phyloP scores from a whole-genome alignment of 2,329 filamentous ascomycete genomes.

The Fusarium neocosmosporiellum region DNA sequence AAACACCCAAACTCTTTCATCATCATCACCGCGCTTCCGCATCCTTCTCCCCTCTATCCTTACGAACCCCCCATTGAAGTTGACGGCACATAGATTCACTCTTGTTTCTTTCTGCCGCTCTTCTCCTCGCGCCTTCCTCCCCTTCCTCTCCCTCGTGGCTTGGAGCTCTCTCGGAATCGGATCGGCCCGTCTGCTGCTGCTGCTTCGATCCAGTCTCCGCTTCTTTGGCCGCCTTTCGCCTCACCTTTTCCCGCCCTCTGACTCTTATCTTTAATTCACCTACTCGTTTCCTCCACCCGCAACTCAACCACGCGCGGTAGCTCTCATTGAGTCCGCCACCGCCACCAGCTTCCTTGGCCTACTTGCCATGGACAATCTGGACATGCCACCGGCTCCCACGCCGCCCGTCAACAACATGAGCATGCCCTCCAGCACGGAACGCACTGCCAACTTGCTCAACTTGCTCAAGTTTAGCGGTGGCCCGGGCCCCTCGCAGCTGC shows the following conservation, averaged over 20 bases:
- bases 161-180: conserved; percentile 35
- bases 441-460: conserved; percentile 68
- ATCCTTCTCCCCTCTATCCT: conserved; percentile 8
- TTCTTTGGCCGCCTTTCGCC: conserved; percentile 28
- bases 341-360: conserved; percentile 22
- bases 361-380: conserved; percentile 47
- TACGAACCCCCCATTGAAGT: conserved; percentile 14
- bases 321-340: conserved; percentile 39
- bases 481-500: conserved; percentile 47
- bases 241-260: conserved; percentile 6
- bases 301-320: conserved; percentile 26
- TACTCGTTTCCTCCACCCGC: conserved; percentile 4
- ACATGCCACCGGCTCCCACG: conserved; percentile 64
- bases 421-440: conserved; percentile 56
- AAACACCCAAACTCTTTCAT: conserved; percentile 17
- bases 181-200: conserved; percentile 35
- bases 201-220: conserved; percentile 41
- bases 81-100: conserved; percentile 22
- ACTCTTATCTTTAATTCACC: conserved; percentile 16
- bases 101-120: background rate
- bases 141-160: conserved; percentile 28
- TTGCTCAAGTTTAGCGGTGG: conserved; percentile 69
- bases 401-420: conserved; percentile 55
- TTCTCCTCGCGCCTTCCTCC: background rate
- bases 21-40: conserved; percentile 28